Percentiles rank a stretch among this genome's conserved stretches.
Evolutionary conservation across 2,329 filamentous ascomycete species (phyloP).

Genomic region (Hymenoscyphus scutula): DNA sequence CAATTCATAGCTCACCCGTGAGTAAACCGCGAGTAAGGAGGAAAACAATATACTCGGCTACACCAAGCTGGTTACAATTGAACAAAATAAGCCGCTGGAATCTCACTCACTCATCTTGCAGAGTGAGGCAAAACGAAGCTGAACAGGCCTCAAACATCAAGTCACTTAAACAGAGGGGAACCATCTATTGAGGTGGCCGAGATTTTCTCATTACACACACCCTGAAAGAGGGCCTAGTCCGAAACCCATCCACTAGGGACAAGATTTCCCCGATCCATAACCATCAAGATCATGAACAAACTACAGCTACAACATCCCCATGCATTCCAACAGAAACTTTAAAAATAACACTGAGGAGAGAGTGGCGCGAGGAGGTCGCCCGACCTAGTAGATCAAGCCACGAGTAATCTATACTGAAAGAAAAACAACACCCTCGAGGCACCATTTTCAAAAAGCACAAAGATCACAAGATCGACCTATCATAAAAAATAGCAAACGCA

Average conservation of each 20-base stretch:
- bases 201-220: conserved; percentile 37
- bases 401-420: conserved; percentile 19
- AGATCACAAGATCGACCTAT: conserved; percentile 13
- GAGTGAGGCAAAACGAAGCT: too few species aligned
- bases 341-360: conserved; percentile 34
- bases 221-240: conserved; percentile 33
- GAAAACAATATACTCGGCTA: too few species aligned
- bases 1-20: too few species aligned
- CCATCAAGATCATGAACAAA: conserved; percentile 37
- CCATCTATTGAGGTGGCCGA: conserved; percentile 36
- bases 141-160: too few species aligned
- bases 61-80: too few species aligned
- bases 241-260: conserved; percentile 33
- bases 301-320: conserved; percentile 35
- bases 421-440: conserved; percentile 22
- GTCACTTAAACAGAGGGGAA: too few species aligned
- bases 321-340: conserved; percentile 39
- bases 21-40: too few species aligned
- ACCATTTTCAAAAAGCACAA: conserved; percentile 11
- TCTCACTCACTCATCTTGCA: too few species aligned
- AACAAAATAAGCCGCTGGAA: too few species aligned
- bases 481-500: conserved; percentile 28
- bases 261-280: conserved; percentile 23
- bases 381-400: conserved; percentile 29
- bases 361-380: conserved; percentile 36